Conservation (phyloP, 805 yeast genomes). For the Myxozyma sirexii region DNA sequence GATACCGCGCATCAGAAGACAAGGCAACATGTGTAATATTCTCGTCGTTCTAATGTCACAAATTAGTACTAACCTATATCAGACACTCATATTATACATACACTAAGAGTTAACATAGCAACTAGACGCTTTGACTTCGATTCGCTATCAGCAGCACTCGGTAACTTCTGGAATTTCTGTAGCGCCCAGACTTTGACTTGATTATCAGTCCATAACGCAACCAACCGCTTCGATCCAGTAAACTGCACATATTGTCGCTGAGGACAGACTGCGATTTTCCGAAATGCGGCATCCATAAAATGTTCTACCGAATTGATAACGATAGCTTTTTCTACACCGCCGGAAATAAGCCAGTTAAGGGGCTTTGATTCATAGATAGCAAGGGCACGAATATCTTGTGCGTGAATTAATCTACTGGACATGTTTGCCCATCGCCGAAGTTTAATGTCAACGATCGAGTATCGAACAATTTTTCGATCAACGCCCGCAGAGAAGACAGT, state of each 20-base stretch:
- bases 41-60: conserved; percentile 65
- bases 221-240: conserved; percentile 52
- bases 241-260: conserved; percentile 61
- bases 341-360: conserved; percentile 64
- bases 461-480: conserved; percentile 85
- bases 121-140: conserved; percentile 57
- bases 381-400: conserved; percentile 49
- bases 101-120: conserved; percentile 48
- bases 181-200: conserved; percentile 75
- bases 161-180: conserved; percentile 5
- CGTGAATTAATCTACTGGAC: conserved; percentile 76
- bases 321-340: conserved; percentile 77
- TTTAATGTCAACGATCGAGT: conserved; percentile 52
- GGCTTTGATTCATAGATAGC: conserved; percentile 46
- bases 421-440: conserved; percentile 70
- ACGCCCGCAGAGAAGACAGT: conserved; percentile 86
- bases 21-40: conserved; percentile 70
- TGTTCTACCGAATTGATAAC: conserved; percentile 59
- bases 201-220: conserved; percentile 82
- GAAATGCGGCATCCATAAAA: conserved; percentile 70
- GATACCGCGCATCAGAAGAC: conserved; percentile 62
- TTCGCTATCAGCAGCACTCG: conserved; percentile 18
- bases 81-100: not conserved
- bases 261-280: conserved; percentile 63
- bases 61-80: conserved; percentile 37